These are phyloP conservation scores for Tetrahymena elliotti DNA, from an alignment of 73 alveolate genomes.

Conservation along the genomic window DNA sequence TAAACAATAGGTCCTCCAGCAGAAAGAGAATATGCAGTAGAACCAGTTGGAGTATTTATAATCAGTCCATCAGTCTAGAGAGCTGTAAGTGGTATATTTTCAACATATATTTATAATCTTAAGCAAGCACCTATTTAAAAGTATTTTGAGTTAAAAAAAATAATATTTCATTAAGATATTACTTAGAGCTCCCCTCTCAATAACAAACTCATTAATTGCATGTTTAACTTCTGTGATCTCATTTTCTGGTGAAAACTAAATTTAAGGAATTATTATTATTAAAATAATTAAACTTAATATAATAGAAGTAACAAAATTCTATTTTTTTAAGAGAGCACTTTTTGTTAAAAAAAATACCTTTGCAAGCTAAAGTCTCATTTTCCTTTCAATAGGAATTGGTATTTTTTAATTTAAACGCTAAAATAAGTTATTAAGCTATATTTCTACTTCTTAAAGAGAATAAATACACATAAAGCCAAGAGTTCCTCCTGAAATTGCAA, in stretches of 20 bases:
- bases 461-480: constrained; percentile 42
- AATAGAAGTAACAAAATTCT: too few relatives aligned
- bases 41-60: constrained; percentile 96
- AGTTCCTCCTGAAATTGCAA: constrained; percentile 25
- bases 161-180: neutral
- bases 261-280: neutral
- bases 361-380: constrained; percentile 13
- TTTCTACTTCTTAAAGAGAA: neutral
- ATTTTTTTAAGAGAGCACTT: too few relatives aligned
- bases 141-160: neutral
- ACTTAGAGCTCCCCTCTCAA: constrained; percentile 30
- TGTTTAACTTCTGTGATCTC: neutral
- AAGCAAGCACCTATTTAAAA: constrained; percentile 3
- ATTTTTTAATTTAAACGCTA: neutral
- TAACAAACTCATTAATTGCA: constrained; percentile 41
- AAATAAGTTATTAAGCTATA: neutral
- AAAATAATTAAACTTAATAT: too few relatives aligned
- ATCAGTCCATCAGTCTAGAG: constrained; percentile 69
- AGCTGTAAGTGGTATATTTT: constrained; percentile 20
- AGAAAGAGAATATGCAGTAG: constrained; percentile 96
- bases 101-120: constrained; percentile 9
- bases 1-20: constrained; percentile 99
- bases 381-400: constrained; percentile 27
- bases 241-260: neutral
- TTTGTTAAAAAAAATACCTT: neutral